These are phyloP conservation scores for Boletus rubroflammeus DNA, from an alignment of 768 basidiomycete genomes.

Conservation along the genomic window DNA sequence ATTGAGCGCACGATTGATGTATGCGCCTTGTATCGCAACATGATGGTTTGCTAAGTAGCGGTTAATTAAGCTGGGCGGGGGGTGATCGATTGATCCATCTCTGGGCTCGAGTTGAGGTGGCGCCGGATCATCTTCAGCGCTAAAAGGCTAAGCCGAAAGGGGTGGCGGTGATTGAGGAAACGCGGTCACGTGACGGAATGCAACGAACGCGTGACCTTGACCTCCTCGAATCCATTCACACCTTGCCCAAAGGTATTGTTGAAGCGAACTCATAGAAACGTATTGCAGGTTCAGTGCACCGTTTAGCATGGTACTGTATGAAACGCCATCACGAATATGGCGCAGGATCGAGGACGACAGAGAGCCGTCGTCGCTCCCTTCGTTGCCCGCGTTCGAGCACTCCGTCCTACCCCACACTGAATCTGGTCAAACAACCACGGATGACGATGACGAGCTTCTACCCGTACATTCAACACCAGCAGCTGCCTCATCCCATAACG, in stretches of 20 bases:
- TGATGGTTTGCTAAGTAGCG: too few relatives aligned
- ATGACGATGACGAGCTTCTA: slow-evolving; percentile 42
- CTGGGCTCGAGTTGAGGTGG: too few relatives aligned
- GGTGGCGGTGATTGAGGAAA: neutral
- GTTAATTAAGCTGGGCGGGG: too few relatives aligned
- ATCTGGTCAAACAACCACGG: slow-evolving; percentile 35
- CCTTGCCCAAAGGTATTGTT: neutral
- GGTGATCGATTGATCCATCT: too few relatives aligned
- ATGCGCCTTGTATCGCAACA: too few relatives aligned
- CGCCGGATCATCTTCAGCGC: too few relatives aligned
- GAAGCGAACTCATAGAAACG: neutral
- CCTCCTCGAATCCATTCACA: neutral
- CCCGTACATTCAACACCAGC: slow-evolving; percentile 70
- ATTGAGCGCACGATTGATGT: too few relatives aligned
- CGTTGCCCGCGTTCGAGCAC: slow-evolving; percentile 68
- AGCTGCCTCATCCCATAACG: slow-evolving; percentile 45
- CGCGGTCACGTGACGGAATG: slow-evolving; percentile 25
- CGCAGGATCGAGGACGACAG: slow-evolving; percentile 74
- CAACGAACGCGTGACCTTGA: slow-evolving; percentile 19
- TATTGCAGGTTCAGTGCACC: neutral
- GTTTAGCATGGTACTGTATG: slow-evolving; percentile 47
- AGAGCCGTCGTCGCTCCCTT: slow-evolving; percentile 82
- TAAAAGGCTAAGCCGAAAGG: too few relatives aligned
- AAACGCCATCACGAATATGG: slow-evolving; percentile 85
- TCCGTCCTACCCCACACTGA: slow-evolving; percentile 42